Base-by-base conservation (phyloP, 441 rosid species). In the Populus hybrid region DNA sequence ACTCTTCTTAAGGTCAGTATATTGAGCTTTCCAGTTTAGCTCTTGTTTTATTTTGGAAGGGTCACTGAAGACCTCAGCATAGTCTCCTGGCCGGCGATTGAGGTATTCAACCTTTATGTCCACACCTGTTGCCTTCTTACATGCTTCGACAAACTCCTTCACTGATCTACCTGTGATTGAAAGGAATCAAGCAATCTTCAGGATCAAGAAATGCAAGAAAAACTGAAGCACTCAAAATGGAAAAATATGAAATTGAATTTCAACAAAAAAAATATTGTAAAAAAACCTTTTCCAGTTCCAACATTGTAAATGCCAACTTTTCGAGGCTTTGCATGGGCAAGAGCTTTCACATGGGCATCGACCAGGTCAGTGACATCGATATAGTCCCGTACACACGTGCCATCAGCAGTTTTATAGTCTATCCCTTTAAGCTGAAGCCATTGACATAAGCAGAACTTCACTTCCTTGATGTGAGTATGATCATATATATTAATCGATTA, bases 331-430 rank as follows among this genome's bases (percentile, higher is more conserved):
- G 98, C 94, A 73, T 87, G 92, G 74, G 89, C 91, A 36, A 96
- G 93, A 79, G 98, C 99, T 85, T 96, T 96, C 61, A 90, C 96
- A 72, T 94, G 98, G 82, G 99, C 98, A 82, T 96, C 98, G 54
- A 93, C 98, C 59, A 96, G 87, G 84, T 96, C 99, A 6, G 97
- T 96, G 23, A 96, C 98, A 38, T 96, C 98, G 57, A 96, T 96
- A 79, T 96, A 96, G 78, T 94, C 99, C 3, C 98, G 88, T 12
- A 94, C 78, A 38, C 99, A 96, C 32, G 99, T 96, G 40, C 99
- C 99, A 69, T 96, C 99, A 2, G 79, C 80, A 0, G 99, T 94
- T 82, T 87, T 93, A 79, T 94, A 94, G 85, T 96, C 98, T 38
- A 93, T 92, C 81, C 99, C 99, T 85, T 89, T 94, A 63, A 96